Evolutionary conservation across 768 basidiomycete genomes (phyloP), one percentile per base, ranked within the genome.

Genomic region (Boletus tylopilopsis): DNA sequence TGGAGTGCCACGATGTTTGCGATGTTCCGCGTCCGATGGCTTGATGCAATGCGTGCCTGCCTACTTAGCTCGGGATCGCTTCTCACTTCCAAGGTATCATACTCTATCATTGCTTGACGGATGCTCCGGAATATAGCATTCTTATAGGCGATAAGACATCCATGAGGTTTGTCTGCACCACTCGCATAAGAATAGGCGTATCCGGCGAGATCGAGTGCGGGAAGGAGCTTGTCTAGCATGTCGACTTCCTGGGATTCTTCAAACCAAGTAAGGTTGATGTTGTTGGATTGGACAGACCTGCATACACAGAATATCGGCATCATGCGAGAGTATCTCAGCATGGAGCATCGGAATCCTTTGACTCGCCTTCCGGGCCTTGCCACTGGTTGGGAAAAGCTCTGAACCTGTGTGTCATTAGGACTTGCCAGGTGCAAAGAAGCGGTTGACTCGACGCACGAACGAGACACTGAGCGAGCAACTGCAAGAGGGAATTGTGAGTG

Each of bases 291-390:
- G 24, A 61, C 70, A 52, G 64, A 87, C 93, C 75, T 96, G 94
- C 37, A 96, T 76, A 64, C 93, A 95, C 37, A 93, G 68, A 22
- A 96, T 78, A 66, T 94, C 90, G 2, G 88, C 82, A n/a, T 78
- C 60, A 49, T 87, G 80, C 3, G 77, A 76, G 15, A 80, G 67
- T n/a, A 95, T 75, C 66, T 96, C 94, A 42, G 75, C 72, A 50
- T 82, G 77, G 13, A 92, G 71, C 87, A 94, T 87, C 15, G 80
- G 78, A 57, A 82, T 81, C 53, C 94, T 76, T 63, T 87, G 82
- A 19, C 61, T 63, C 40, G 82, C 85, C 67, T 89, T 91, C 40
- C 94, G 72, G 61, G 90, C 93, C 61, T 89, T 70, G 21, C 62
- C 81, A 57, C 88, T 90, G n/a, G 76, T 82, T 2, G 91, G 90